These are phyloP conservation scores for Termitomyces sp. DNA, from an alignment of 768 basidiomycete species.

Conservation along the genomic window DNA sequence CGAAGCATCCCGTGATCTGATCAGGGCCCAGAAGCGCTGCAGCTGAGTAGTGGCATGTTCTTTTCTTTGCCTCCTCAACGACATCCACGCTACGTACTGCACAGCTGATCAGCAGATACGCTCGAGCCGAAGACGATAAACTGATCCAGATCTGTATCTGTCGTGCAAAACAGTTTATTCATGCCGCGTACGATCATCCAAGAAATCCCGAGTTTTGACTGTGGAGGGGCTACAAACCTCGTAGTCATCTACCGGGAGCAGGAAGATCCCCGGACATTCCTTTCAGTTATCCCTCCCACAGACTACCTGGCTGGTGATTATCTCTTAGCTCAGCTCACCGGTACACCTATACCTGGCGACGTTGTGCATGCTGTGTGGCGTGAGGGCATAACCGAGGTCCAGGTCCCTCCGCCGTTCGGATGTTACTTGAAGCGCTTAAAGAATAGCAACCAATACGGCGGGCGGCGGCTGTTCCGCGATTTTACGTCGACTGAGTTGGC, in stretches of 20 bases:
- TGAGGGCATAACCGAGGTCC: slow-evolving; percentile 5
- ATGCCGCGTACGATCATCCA: slow-evolving; percentile 3
- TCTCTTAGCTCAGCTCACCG: slow-evolving; percentile 1
- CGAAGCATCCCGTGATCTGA: slow-evolving; percentile 3
- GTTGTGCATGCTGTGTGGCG: slow-evolving; percentile 6
- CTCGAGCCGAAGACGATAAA: background rate
- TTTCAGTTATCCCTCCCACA: slow-evolving; percentile 1
- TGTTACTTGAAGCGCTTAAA: slow-evolving; percentile 5
- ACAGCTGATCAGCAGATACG: background rate
- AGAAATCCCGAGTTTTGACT: slow-evolving; percentile 6
- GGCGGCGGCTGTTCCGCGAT: slow-evolving; percentile 4
- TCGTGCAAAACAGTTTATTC: background rate
- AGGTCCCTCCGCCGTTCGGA: slow-evolving; percentile 2
- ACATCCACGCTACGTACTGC: background rate
- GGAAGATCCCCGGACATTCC: background rate
- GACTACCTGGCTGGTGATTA: slow-evolving; percentile 5
- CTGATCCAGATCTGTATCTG: background rate
- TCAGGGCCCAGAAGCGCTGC: background rate
- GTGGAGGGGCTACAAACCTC: slow-evolving; percentile 5
- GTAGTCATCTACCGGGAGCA: slow-evolving; percentile 6
- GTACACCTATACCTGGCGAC: slow-evolving; percentile 4
- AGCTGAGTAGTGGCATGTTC: background rate
- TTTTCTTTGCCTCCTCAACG: background rate
- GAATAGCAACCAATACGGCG: slow-evolving; percentile 3
- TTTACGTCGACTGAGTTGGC: slow-evolving; percentile 7